Evolutionary conservation across 352 stramenopile genomes (phyloP), one percentile per base, ranked within the genome.

Genomic region (Globisporangium yorkense): DNA sequence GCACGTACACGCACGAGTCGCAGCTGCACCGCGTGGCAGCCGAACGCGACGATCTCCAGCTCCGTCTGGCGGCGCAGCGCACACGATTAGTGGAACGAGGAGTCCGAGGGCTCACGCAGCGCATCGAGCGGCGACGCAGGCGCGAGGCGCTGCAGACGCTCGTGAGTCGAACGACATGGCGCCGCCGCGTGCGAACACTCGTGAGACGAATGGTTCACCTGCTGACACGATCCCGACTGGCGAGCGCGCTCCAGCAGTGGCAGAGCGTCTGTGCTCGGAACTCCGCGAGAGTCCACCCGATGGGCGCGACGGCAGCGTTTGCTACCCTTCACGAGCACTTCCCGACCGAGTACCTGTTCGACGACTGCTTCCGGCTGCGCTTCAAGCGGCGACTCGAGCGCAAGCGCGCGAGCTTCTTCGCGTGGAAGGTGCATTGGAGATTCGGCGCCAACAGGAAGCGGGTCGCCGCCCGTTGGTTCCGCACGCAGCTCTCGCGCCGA

Each of bases 1-100:
- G 69, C 27, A 74, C 60, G 35, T 71, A 77, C 59, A 66, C 13
- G 1, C 70, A 70, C 41, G 69, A 81, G 20, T 50, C 52, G 33
- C 43, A 70, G 37, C 54, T 77, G 29, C 73, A 68, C 57, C 54
- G 51, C 12, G 49, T 73, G 40, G 53, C 51, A 13, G 33, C 56
- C 10, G 69, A 81, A 54, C 53, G 65, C n/a, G 39, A 75, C 21
- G 49, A 51, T 12, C 52, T 80, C 39, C 43, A 61, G 45, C 50
- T 65, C 21, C 58, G 54, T 10, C 58, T 61, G 49, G 51, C 68
- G 12, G 29, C 64, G 45, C 63, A 74, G 20, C 71, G 59, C 20
- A 49, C 70, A 9, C 60, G 59, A 43, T 62, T 67, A 16, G 10
- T 74, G 2, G 65, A 59, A 2, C 57, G 65, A 37, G 61, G 27